These are phyloP conservation scores for Candida silvicultrix DNA, from an alignment of 805 yeast genomes.

Conservation along the genomic window DNA sequence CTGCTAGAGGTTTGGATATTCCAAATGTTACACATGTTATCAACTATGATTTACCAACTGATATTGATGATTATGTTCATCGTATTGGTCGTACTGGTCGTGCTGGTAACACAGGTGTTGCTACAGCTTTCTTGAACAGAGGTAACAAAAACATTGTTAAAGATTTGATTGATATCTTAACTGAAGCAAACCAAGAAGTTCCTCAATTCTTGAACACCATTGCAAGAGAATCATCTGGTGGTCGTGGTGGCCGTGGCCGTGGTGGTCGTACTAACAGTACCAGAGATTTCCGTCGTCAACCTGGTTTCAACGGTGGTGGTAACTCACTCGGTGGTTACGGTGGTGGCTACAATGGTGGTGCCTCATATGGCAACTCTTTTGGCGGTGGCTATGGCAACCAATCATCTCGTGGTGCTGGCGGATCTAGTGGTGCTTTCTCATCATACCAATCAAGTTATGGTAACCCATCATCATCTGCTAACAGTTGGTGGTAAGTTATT, in stretches of 20 bases:
- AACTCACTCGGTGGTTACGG: constrained; percentile 10
- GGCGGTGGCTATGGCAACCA: constrained; percentile 17
- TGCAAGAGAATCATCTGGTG: constrained; percentile 67
- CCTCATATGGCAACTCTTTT: constrained; percentile 9
- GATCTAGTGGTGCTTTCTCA: not conserved
- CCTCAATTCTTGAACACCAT: constrained; percentile 82
- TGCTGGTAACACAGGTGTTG: constrained; percentile 99
- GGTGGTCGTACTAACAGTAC: constrained; percentile 35
- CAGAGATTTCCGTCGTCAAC: constrained; percentile 48
- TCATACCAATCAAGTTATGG: constrained; percentile 9
- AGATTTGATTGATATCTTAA: constrained; percentile 78
- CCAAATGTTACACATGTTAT: constrained; percentile 98
- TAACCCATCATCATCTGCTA: constrained; percentile 18
- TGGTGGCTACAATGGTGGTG: constrained; percentile 15
- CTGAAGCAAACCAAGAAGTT: constrained; percentile 97
- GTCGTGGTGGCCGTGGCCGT: constrained; percentile 51
- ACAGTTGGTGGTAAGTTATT: constrained; percentile 11
- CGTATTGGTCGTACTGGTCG: constrained; percentile 99
- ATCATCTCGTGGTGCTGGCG: not conserved
- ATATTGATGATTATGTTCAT: constrained; percentile 97
- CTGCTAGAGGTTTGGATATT: constrained; percentile 99
- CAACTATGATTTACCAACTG: constrained; percentile 94
- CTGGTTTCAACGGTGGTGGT: constrained; percentile 17
- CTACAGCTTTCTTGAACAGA: constrained; percentile 98
- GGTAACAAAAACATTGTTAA: constrained; percentile 84